A percentile compares a stretch with the other conserved stretches of the same genome.
Evolutionary conservation across 495 filamentous ascomycete genomes (phyloP).

Genomic region (Talaromyces borbonicus): DNA sequence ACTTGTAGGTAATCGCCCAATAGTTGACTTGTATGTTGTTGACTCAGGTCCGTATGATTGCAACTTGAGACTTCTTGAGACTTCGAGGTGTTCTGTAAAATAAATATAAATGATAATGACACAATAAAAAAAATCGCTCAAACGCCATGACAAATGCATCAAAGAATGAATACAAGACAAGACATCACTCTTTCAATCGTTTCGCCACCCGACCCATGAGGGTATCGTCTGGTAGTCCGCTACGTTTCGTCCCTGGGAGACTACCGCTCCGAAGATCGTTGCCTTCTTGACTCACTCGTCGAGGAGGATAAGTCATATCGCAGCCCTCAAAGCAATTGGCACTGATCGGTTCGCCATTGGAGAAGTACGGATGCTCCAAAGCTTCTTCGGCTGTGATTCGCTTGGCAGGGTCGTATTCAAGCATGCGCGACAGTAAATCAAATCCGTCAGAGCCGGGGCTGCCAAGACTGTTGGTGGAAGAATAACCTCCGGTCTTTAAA

Average conservation of each 20-base stretch:
- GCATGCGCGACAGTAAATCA: conserved; percentile 64
- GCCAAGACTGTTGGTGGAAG: conserved; percentile 33
- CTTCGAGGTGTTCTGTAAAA: too few species aligned
- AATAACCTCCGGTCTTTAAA: conserved; percentile 49
- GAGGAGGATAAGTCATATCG: conserved; percentile 77
- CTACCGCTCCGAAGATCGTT: conserved; percentile 86
- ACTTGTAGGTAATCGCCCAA: too few species aligned
- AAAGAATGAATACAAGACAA: not conserved
- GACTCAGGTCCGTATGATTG: too few species aligned
- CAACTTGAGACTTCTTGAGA: too few species aligned
- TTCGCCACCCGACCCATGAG: conserved; percentile 41
- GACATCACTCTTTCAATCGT: conserved; percentile 33
- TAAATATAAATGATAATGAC: not conserved
- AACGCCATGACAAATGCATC: not conserved
- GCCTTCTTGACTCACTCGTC: conserved; percentile 85
- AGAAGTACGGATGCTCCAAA: conserved; percentile 81
- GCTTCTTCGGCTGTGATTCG: conserved; percentile 78
- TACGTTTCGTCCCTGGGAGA: conserved; percentile 84
- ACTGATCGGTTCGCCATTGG: conserved; percentile 50
- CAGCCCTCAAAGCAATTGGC: conserved; percentile 86
- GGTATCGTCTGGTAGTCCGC: conserved; percentile 76
- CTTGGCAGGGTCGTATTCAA: conserved; percentile 89
- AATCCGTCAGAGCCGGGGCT: conserved; percentile 68
- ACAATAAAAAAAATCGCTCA: not conserved
- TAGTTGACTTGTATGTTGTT: too few species aligned